Conservation (phyloP, 345 rosid genomes). For the Sapria himalayana region DNA sequence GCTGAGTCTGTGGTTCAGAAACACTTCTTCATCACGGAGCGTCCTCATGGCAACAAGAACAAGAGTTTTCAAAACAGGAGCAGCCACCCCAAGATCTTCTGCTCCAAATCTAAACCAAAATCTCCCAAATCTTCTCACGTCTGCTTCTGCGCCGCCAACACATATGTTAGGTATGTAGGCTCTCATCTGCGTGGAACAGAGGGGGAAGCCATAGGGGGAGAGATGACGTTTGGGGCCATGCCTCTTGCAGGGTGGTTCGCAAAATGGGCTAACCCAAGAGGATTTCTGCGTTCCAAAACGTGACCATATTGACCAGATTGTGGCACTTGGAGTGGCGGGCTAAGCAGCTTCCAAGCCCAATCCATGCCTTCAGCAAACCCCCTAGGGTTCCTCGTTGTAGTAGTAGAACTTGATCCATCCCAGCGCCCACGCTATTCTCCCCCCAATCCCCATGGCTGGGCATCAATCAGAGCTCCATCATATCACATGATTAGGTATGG, state of each 20-base stretch:
- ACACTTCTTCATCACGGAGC: slow-evolving; percentile 48
- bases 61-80: slow-evolving; percentile 34
- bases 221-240: slow-evolving; percentile 60
- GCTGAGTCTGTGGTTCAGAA: slow-evolving; percentile 58
- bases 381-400: slow-evolving; percentile 10
- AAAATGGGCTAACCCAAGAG: slow-evolving; percentile 72
- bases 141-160: slow-evolving; percentile 29
- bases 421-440: slow-evolving; percentile 40
- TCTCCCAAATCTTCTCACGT: slow-evolving; percentile 44
- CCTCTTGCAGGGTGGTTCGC: slow-evolving; percentile 53
- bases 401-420: slow-evolving; percentile 22
- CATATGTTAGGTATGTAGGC: slow-evolving; percentile 50
- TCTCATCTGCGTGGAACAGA: slow-evolving; percentile 41
- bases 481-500: slow-evolving; percentile 65
- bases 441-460: slow-evolving; percentile 75
- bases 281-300: slow-evolving; percentile 60
- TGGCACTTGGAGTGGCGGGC: slow-evolving; percentile 39
- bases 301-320: slow-evolving; percentile 12
- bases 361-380: slow-evolving; percentile 30
- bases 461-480: slow-evolving; percentile 61
- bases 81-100: slow-evolving; percentile 10
- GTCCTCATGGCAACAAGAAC: slow-evolving; percentile 65
- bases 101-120: slow-evolving; percentile 39
- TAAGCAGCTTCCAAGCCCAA: slow-evolving; percentile 44
- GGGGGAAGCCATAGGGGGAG: slow-evolving; percentile 68